A percentile compares a stretch with the other conserved stretches of the same genome.
phyloP scores from a whole-genome alignment of 2,329 filamentous ascomycete genomes.

The Penicillium sp. region DNA sequence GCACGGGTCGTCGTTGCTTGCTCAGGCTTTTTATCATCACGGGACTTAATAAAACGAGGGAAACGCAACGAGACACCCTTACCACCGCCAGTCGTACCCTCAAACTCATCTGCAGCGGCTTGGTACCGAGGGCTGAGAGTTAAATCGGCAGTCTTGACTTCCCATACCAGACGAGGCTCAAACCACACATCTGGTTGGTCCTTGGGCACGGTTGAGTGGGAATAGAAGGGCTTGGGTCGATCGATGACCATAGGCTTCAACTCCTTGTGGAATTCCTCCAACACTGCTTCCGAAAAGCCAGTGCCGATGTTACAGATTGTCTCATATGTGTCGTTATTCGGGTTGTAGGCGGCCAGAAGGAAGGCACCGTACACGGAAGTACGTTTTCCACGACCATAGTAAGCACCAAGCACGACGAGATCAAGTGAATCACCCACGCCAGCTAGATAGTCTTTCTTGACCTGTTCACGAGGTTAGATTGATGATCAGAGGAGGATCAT shows the following conservation, averaged over 20 bases:
- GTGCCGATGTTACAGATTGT: constrained; percentile 98
- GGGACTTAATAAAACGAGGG: constrained; percentile 84
- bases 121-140: constrained; percentile 91
- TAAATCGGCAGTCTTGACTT: constrained; percentile 94
- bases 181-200: constrained; percentile 99
- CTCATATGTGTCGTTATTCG: constrained; percentile 77
- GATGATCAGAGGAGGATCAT: background rate
- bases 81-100: constrained; percentile 67
- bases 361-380: constrained; percentile 96
- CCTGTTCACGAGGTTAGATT: constrained; percentile 47
- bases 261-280: constrained; percentile 79
- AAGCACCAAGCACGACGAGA: constrained; percentile 91
- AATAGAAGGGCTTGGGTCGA: constrained; percentile 89
- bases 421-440: constrained; percentile 95
- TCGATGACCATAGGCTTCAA: constrained; percentile 81
- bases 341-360: constrained; percentile 90
- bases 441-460: constrained; percentile 97
- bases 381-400: constrained; percentile 91
- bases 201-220: constrained; percentile 77
- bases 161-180: constrained; percentile 92
- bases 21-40: constrained; percentile 95
- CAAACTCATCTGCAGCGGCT: constrained; percentile 79
- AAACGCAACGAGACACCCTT: constrained; percentile 87
- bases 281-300: constrained; percentile 89
- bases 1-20: constrained; percentile 80